Evolutionary conservation across 352 stramenopile species (phyloP).

Genomic region (Pythium chondricola): DNA sequence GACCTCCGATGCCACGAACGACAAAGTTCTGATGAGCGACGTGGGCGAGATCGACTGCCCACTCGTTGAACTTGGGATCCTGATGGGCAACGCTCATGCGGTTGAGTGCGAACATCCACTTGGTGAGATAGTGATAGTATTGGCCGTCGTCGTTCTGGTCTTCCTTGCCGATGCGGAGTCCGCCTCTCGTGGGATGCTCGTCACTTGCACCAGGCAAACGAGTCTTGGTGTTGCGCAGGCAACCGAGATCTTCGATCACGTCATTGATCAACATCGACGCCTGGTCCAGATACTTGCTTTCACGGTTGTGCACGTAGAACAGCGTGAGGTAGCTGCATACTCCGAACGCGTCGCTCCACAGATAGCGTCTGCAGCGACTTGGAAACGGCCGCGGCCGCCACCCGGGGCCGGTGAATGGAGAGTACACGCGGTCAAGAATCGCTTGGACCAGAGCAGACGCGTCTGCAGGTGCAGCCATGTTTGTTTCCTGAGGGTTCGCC

Average conservation of each 20-base stretch:
- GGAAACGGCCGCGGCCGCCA: slow-evolving; percentile 20
- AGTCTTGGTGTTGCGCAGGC: slow-evolving; percentile 14
- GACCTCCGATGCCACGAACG: slow-evolving; percentile 11
- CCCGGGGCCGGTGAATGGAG: slow-evolving; percentile 16
- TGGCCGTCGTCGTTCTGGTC: slow-evolving; percentile 26
- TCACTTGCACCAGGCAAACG: slow-evolving; percentile 7
- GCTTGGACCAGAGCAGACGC: no score
- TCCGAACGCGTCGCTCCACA: slow-evolving; percentile 33
- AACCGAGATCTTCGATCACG: slow-evolving; percentile 22
- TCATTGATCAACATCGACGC: slow-evolving; percentile 20
- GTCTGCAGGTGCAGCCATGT: no score
- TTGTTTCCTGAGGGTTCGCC: no score
- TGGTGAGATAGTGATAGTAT: slow-evolving; percentile 37
- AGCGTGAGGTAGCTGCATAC: slow-evolving; percentile 28
- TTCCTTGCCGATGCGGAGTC: slow-evolving; percentile 29
- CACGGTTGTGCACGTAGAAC: slow-evolving; percentile 3
- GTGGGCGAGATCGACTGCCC: slow-evolving; percentile 19
- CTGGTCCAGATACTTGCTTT: slow-evolving; percentile 17
- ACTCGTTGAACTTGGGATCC: slow-evolving; percentile 16
- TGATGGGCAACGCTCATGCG: slow-evolving; percentile 17
- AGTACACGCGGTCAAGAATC: slow-evolving; percentile 24
- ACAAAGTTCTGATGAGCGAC: slow-evolving; percentile 20
- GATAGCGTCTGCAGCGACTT: slow-evolving; percentile 17
- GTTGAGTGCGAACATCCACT: slow-evolving; percentile 34
- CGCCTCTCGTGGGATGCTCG: slow-evolving; percentile 13